Conservation (phyloP, 1,139 yeast genomes). For the Magnusiomyces ingens region DNA sequence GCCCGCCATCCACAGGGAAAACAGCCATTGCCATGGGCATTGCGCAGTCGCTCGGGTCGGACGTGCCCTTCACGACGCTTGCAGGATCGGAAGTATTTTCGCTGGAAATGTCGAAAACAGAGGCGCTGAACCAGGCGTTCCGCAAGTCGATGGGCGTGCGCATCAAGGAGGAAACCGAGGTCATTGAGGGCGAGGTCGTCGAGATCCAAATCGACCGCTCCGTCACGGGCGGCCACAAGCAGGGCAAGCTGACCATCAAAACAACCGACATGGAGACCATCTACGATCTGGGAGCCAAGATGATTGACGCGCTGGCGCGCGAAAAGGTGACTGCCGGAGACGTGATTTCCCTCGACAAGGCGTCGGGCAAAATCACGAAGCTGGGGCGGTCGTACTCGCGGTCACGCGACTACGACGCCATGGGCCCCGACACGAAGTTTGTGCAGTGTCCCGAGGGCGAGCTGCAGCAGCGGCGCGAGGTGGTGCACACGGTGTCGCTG, state of each 20-base stretch:
- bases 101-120: constrained; percentile 87
- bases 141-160: constrained; percentile 92
- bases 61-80: constrained; percentile 92
- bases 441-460: constrained; percentile 99
- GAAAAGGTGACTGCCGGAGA: constrained; percentile 98
- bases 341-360: constrained; percentile 91
- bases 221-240: constrained; percentile 95
- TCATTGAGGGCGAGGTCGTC: constrained; percentile 97
- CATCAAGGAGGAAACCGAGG: constrained; percentile 94
- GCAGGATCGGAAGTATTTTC: constrained; percentile 93
- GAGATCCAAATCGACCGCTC: constrained; percentile 97
- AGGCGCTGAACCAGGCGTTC: constrained; percentile 91
- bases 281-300: constrained; percentile 92
- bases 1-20: constrained; percentile 98
- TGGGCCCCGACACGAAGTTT: constrained; percentile 97
- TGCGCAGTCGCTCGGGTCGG: constrained; percentile 78
- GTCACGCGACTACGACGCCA: constrained; percentile 97
- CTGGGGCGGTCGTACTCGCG: constrained; percentile 93
- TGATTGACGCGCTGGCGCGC: constrained; percentile 92
- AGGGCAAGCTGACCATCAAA: constrained; percentile 93
- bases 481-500: constrained; percentile 90
- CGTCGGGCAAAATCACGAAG: constrained; percentile 88
- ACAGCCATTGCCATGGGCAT: constrained; percentile 98
- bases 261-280: constrained; percentile 99
- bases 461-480: constrained; percentile 89